A percentile compares a stretch with the other conserved stretches of the same genome.
Evolutionary conservation across 1,284 basidiomycete species (phyloP).

Genomic region (Cutaneotrichosporon sp.): DNA sequence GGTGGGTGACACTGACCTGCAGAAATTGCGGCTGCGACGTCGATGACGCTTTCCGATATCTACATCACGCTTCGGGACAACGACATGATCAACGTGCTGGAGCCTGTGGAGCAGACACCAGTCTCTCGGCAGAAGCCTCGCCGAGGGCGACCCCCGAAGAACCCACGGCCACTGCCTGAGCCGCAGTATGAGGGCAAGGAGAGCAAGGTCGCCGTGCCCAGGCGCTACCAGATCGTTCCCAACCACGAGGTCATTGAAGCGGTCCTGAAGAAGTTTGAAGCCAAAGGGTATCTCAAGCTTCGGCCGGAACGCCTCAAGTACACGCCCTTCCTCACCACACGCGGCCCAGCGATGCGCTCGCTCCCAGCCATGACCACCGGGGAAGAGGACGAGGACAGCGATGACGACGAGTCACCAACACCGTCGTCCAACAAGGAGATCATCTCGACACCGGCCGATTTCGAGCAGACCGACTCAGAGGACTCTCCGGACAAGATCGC

Average conservation of each 20-base stretch:
- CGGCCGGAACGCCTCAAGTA: constrained; percentile 88
- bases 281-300: constrained; percentile 77
- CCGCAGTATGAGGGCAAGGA: constrained; percentile 22
- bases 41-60: constrained; percentile 89
- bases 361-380: constrained; percentile 1
- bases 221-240: constrained; percentile 76
- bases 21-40: constrained; percentile 86
- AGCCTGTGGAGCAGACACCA: constrained; percentile 6
- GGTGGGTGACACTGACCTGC: no score
- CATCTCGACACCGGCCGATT: constrained; percentile 15
- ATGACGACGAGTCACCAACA: constrained; percentile 8
- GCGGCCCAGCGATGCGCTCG: constrained; percentile 15
- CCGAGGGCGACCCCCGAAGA: constrained; percentile 23
- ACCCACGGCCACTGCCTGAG: background rate
- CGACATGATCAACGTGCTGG: constrained; percentile 65
- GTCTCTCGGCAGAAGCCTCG: constrained; percentile 7
- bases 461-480: constrained; percentile 6
- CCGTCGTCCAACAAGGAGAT: constrained; percentile 20
- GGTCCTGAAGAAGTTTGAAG: constrained; percentile 70
- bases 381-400: background rate
- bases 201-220: constrained; percentile 59
- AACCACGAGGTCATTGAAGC: constrained; percentile 71
- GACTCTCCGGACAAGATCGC: constrained; percentile 20
- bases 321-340: constrained; percentile 80
- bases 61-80: constrained; percentile 74